Evolutionary conservation across 805 yeast genomes (phyloP), one percentile per base, ranked within the genome.

Genomic region (Schwanniomyces pseudopolymorphus): DNA sequence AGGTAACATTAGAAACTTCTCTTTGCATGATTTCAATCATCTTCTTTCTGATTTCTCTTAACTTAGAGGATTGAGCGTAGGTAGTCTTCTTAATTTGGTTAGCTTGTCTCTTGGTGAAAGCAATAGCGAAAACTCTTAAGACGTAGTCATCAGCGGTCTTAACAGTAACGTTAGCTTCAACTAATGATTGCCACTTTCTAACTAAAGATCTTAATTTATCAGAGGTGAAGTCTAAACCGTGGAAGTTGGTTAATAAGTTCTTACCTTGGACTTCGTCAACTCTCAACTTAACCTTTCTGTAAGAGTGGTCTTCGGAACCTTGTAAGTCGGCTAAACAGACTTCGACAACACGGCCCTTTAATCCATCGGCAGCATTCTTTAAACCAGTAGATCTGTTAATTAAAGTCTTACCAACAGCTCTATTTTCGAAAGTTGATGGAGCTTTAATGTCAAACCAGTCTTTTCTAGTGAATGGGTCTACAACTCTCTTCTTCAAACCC

Each of bases 391-490:
- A 86, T 75, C 87, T 90, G 94, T 90, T 90, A 75, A 90, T 92
- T 67, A 90, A 80, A 63, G 97, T 90, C 84, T 90, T 89, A 75
- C 97, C 97, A 69, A 89, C 96, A 67, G 87, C 87, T 78, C 96
- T 89, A 86, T 87, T 87, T 78, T 89, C 96, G 69, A 90, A 90
- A 63, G 96, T 88, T 67, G 96, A 84, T 69, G 97, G 97, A 60
- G 97, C 97, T 81, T 89, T 89, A 80, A 89, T 87, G 76, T 86
- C 92, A 76, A 79, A 89, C 97, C 97, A 90, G 69, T 89, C 97
- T 80, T 90, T 90, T 77, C 88, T 88, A 84, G 96, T 80, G 91
- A 91, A 90, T 70, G 97, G 96, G 83, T 90, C 97, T 62, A 89
- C 94, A 72, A 87, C 90, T 85, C 84, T 90, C 95, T 90, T 91